phyloP scores from a whole-genome alignment of 768 basidiomycete species.

The Lactarius sanguifluus region DNA sequence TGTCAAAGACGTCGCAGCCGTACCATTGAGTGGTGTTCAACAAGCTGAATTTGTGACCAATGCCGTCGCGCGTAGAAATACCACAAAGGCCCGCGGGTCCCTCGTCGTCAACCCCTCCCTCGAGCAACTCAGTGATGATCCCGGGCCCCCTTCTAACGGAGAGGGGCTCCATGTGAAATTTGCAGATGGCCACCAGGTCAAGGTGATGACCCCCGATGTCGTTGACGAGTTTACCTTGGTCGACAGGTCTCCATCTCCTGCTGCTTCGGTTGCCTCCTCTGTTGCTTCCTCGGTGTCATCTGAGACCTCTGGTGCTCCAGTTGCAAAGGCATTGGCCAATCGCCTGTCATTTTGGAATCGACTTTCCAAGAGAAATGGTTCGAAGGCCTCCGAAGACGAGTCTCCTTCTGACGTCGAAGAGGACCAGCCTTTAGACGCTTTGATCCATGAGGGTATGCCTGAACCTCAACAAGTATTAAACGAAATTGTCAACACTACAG shows the following conservation, averaged over 20 bases:
- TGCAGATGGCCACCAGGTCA: constrained; percentile 46
- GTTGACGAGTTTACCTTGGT: constrained; percentile 29
- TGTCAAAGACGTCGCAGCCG: constrained; percentile 65
- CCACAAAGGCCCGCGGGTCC: constrained; percentile 47
- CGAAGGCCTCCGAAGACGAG: not conserved
- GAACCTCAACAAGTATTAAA: constrained; percentile 53
- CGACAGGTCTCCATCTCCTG: constrained; percentile 32
- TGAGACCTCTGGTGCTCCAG: constrained; percentile 44
- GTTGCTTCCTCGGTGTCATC: constrained; percentile 58
- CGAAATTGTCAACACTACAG: constrained; percentile 57
- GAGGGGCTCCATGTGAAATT: constrained; percentile 52
- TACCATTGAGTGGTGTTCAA: constrained; percentile 63
- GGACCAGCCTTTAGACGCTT: constrained; percentile 24
- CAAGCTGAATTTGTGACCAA: constrained; percentile 56
- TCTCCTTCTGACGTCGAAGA: constrained; percentile 23
- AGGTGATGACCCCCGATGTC: constrained; percentile 42
- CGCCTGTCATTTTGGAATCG: constrained; percentile 77
- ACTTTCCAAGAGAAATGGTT: constrained; percentile 43
- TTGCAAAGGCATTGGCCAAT: constrained; percentile 61
- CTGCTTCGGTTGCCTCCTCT: constrained; percentile 39
- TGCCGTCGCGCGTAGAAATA: constrained; percentile 52
- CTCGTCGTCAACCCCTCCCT: constrained; percentile 36
- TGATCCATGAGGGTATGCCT: constrained; percentile 28
- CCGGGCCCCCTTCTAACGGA: constrained; percentile 14
- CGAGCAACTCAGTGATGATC: constrained; percentile 19